phyloP scores from a whole-genome alignment of 2,329 filamentous ascomycete species.

The Paradendryphiella salina region DNA sequence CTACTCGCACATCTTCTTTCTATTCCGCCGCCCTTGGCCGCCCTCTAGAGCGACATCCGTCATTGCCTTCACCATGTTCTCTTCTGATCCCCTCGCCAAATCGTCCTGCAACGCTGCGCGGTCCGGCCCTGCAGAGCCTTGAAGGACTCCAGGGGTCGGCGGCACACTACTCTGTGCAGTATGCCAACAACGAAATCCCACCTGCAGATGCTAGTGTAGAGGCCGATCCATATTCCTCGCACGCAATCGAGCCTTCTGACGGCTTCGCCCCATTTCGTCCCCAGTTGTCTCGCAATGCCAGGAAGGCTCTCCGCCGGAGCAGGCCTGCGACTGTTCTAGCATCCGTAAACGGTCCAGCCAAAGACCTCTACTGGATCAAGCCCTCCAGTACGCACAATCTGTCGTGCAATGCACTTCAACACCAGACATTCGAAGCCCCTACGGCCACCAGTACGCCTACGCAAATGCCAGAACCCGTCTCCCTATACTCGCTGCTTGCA shows the following conservation, averaged over 20 bases:
- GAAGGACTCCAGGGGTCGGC: slow-evolving; percentile 2
- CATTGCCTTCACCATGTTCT: neutral
- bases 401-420: slow-evolving; percentile 14
- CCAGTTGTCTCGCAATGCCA: slow-evolving; percentile 16
- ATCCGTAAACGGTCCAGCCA: slow-evolving; percentile 21
- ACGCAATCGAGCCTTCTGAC: neutral
- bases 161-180: slow-evolving; percentile 1
- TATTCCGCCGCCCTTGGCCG: neutral
- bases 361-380: slow-evolving; percentile 24
- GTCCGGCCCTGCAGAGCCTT: slow-evolving; percentile 2
- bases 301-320: slow-evolving; percentile 28
- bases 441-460: neutral
- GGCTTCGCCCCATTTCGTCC: slow-evolving; percentile 11
- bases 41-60: neutral
- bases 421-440: neutral
- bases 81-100: neutral
- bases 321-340: slow-evolving; percentile 27
- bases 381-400: slow-evolving; percentile 15
- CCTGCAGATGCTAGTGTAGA: neutral
- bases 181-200: neutral
- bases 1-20: neutral
- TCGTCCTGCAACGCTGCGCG: neutral
- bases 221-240: neutral
- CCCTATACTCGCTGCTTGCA: slow-evolving; percentile 35
- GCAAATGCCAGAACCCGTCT: slow-evolving; percentile 12